Evolutionary conservation across 2,329 filamentous ascomycete genomes (phyloP).

Genomic region (Neopestalotiopsis clavispora): DNA sequence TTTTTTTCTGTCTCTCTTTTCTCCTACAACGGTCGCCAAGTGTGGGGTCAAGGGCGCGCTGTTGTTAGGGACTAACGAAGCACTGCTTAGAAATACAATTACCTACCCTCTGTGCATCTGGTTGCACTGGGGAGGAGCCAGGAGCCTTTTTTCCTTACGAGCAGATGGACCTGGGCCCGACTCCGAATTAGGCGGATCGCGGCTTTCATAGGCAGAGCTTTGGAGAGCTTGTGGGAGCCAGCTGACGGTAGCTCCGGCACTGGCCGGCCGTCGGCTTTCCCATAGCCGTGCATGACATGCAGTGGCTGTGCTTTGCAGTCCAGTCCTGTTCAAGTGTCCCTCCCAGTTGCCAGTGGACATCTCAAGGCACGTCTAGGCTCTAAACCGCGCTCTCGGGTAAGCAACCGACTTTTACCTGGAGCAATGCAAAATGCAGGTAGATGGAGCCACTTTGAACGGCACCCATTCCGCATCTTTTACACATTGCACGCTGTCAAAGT

Average conservation of each 20-base stretch:
- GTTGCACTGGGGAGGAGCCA: background rate
- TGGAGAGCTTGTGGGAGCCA: background rate
- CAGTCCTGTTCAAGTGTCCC: no score
- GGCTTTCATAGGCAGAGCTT: slow-evolving; percentile 14
- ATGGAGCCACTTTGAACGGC: no score
- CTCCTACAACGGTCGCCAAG: slow-evolving; percentile 19
- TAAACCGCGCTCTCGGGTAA: no score
- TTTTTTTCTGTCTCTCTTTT: slow-evolving; percentile 16
- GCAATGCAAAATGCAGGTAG: no score
- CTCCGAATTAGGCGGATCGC: slow-evolving; percentile 16
- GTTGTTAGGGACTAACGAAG: slow-evolving; percentile 28
- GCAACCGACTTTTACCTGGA: no score
- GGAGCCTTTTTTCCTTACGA: background rate
- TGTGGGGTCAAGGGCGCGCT: slow-evolving; percentile 21
- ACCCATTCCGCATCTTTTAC: no score
- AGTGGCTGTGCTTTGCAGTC: no score
- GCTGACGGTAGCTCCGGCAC: background rate
- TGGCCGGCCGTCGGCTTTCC: background rate
- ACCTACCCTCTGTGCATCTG: slow-evolving; percentile 15
- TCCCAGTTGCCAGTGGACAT: no score
- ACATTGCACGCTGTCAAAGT: no score
- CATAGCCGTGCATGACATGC: background rate
- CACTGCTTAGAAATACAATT: slow-evolving; percentile 39
- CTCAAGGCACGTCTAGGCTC: no score
- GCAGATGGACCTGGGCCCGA: background rate